Conservation (phyloP, 139 green algal species). For the Nannochloris sp. region DNA sequence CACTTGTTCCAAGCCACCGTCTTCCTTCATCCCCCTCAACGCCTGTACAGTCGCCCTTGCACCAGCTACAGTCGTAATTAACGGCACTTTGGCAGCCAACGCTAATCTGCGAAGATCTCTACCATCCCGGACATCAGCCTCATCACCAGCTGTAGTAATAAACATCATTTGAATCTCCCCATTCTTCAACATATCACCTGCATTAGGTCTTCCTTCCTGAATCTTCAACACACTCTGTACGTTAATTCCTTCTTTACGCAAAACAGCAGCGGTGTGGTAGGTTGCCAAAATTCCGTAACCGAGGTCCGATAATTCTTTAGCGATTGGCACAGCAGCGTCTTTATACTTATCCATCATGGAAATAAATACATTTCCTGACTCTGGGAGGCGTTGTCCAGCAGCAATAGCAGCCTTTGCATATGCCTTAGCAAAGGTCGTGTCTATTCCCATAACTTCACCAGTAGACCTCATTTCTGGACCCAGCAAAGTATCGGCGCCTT, state of each 20-base stretch:
- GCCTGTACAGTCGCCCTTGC: slow-evolving; percentile 74
- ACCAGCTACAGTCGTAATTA: slow-evolving; percentile 92
- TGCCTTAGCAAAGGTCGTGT: slow-evolving; percentile 78
- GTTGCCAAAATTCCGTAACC: slow-evolving; percentile 88
- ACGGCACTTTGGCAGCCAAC: slow-evolving; percentile 81
- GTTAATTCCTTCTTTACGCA: slow-evolving; percentile 48
- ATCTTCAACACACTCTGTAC: slow-evolving; percentile 86
- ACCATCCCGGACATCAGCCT: slow-evolving; percentile 83
- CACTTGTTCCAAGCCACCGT: slow-evolving; percentile 67
- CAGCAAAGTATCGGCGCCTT: slow-evolving; percentile 90
- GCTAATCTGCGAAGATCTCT: slow-evolving; percentile 85
- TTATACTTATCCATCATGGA: slow-evolving; percentile 91
- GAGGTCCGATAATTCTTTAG: slow-evolving; percentile 71
- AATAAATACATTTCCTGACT: slow-evolving; percentile 84
- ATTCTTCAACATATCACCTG: slow-evolving; percentile 72
- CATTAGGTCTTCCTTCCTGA: slow-evolving; percentile 91
- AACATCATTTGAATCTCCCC: slow-evolving; percentile 87
- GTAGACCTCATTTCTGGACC: slow-evolving; percentile 98
- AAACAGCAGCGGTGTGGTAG: slow-evolving; percentile 60
- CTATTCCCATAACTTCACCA: slow-evolving; percentile 95
- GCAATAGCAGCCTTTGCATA: slow-evolving; percentile 97
- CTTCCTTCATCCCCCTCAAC: slow-evolving; percentile 65
- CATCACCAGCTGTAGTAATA: slow-evolving; percentile 85
- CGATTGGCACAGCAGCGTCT: slow-evolving; percentile 66
- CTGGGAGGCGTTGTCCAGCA: slow-evolving; percentile 77